Base-by-base conservation (phyloP, 495 filamentous ascomycete genomes). In the Penicillium turbatum region DNA sequence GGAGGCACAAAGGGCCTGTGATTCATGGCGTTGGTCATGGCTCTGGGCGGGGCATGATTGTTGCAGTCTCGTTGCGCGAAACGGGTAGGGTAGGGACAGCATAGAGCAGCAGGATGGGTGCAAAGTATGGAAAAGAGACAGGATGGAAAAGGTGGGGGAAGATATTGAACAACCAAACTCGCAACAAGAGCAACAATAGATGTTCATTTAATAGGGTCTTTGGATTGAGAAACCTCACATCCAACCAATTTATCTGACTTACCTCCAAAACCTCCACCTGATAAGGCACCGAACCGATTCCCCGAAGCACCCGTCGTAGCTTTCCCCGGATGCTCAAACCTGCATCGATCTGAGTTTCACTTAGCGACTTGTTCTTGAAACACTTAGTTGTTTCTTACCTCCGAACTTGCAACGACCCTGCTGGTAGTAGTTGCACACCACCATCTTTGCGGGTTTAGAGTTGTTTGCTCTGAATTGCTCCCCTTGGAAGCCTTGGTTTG, bases 321-420 rank as follows among this genome's bases (percentile, higher is more conserved):
- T 43, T 53, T 53, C 26, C 73, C 67, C 31, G 79, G 79, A 62
- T 86, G 82, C 45, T 84, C 80, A 67, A 67, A 71, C 52, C 64
- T 76, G 67, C 82, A 86, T 11, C 66, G 63, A 37, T 79, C 82
- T 83, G 48, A 27, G 6, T 7, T 37, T 71, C 57, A 69, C 39
- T 70, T 57, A 69, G 60, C 50, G 3, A 19, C 24, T 8, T 4
- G 4, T 24, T 24, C 4, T 26, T 37, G 6, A 35, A 12, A 5
- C 6, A 37, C 3, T 37, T 15, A 0, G 11, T 34, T 32, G 2
- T n/a, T n/a, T 45, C 66, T 31, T 70, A 77, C 78, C 73, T 61
- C 89, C 90, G 63, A 78, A 86, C 60, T 75, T 83, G 76, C 90
- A 95, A 46, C 79, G 77, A 39, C 87, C 88, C 66, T 84, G 81